phyloP scores from a whole-genome alignment of 805 yeast species.

The Suhomyces sp. region DNA sequence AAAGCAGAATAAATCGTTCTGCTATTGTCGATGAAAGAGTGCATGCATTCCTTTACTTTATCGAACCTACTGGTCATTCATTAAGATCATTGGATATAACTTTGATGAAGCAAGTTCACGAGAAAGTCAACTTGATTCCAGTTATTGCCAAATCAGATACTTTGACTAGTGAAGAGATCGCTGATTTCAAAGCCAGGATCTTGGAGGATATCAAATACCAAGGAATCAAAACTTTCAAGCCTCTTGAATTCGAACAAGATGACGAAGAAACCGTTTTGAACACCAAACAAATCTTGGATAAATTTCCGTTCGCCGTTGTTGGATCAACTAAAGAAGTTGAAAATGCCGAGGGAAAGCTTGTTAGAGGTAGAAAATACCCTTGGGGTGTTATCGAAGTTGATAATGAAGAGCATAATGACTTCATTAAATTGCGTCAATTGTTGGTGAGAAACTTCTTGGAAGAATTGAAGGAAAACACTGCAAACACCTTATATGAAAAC shows the following conservation, averaged over 20 bases:
- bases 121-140: constrained; percentile 91
- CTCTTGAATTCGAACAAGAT: constrained; percentile 73
- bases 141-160: constrained; percentile 94
- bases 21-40: constrained; percentile 75
- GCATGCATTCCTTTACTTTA: constrained; percentile 90
- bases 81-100: constrained; percentile 84
- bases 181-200: constrained; percentile 71
- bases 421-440: constrained; percentile 82
- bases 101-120: constrained; percentile 83
- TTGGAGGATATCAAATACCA: constrained; percentile 72
- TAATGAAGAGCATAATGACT: constrained; percentile 91
- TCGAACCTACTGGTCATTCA: constrained; percentile 96
- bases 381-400: constrained; percentile 98
- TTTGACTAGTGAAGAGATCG: constrained; percentile 80
- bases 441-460: constrained; percentile 88
- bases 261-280: constrained; percentile 77
- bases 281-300: constrained; percentile 62
- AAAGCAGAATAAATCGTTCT: constrained; percentile 76
- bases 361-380: constrained; percentile 91
- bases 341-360: constrained; percentile 68
- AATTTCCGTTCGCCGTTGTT: constrained; percentile 89
- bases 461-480: constrained; percentile 86
- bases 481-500: constrained; percentile 73
- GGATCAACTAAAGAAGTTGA: constrained; percentile 79
- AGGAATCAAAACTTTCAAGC: constrained; percentile 69